Percentiles rank a stretch among this genome's conserved stretches.
Evolutionary conservation across 305 asterid genomes (phyloP).

Genomic region (Rubia occidens): DNA sequence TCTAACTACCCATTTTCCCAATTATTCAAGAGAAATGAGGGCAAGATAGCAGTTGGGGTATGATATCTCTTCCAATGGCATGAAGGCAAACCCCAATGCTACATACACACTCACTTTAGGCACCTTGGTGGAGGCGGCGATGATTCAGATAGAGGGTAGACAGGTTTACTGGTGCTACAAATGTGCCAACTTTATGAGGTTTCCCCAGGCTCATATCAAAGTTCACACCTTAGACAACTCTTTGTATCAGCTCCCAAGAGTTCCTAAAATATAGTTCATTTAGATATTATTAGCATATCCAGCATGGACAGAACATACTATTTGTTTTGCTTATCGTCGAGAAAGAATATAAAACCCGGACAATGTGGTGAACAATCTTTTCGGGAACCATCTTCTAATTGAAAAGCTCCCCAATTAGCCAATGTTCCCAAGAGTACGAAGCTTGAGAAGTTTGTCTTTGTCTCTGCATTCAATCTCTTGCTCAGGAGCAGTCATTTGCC

Average conservation of each 20-base stretch:
- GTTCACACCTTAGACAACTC: conserved; percentile 27
- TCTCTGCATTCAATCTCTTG: conserved; percentile 73
- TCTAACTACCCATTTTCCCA: too few species aligned
- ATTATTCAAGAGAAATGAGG: too few species aligned
- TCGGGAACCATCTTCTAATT: conserved; percentile 94
- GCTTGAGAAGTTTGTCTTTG: conserved; percentile 61
- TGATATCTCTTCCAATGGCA: too few species aligned
- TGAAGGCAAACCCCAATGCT: too few species aligned
- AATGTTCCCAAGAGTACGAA: conserved; percentile 87
- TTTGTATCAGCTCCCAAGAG: conserved; percentile 57
- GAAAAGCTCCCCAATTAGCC: conserved; percentile 89
- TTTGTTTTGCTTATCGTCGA: not conserved
- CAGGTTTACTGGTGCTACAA: too few species aligned
- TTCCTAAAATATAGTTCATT: conserved; percentile 35
- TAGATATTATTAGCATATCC: not conserved
- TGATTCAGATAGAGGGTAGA: too few species aligned
- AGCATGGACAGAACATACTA: not conserved
- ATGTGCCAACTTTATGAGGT: too few species aligned
- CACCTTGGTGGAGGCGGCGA: too few species aligned
- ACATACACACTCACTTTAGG: too few species aligned
- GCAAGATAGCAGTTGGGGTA: too few species aligned
- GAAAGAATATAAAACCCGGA: conserved; percentile 45
- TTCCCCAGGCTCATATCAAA: too few species aligned
- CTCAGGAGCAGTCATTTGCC: conserved; percentile 49
- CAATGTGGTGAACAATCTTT: conserved; percentile 87